Base-by-base conservation (phyloP, 192 early-diverging fungal genomes). In the Entophlyctis luteolus region DNA sequence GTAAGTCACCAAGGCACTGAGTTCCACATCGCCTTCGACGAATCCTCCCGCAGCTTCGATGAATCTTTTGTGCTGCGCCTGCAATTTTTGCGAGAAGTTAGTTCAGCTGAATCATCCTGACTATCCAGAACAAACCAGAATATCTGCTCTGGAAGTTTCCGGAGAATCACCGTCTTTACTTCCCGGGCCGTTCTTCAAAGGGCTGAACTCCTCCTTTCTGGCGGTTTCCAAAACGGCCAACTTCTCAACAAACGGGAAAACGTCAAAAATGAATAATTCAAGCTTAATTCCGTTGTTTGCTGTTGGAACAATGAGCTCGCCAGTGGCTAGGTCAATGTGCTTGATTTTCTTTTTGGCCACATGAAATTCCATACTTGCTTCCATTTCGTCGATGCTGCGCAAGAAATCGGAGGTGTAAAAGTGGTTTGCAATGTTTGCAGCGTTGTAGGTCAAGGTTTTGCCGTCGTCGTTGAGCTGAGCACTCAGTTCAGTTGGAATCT, bases 181-280 rank as follows among this genome's bases (percentile, higher is more conserved):
- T 27, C 93, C 93, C 4, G 95, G 93, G 6, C 92, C 95, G 71
- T 99, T 99, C 86, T 99, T 99, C 50, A 99, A 77, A 20, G 96
- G 96, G 20, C 91, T 93, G 70, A 99, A 99, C 81, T 99, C 95
- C 55, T 99, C 96, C 34, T 83, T 84, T 53, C 96, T 89, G 50
- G 89, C 87, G 37, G 90, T 88, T 73, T 99, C 94, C 42, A 99
- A 83, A 34, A 98, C 93, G 31, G 95, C 92, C 82, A 99, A 83
- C 38, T 79, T 67, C 59, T 95, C 75, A 28, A 89, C 88, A 68
- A 87, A 93, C 27, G 96, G 95, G 77, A 99, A 93, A 10, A 99
- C 95, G 75, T 99, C 96, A 88, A 99, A 99, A 45, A 99, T 95
- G 78, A 99, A 99, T 70, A 94, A 84, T 81, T 99, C 96, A 14